These are phyloP conservation scores for Globisporangium cederbergense DNA, from an alignment of 352 stramenopile species.

Conservation along the genomic window DNA sequence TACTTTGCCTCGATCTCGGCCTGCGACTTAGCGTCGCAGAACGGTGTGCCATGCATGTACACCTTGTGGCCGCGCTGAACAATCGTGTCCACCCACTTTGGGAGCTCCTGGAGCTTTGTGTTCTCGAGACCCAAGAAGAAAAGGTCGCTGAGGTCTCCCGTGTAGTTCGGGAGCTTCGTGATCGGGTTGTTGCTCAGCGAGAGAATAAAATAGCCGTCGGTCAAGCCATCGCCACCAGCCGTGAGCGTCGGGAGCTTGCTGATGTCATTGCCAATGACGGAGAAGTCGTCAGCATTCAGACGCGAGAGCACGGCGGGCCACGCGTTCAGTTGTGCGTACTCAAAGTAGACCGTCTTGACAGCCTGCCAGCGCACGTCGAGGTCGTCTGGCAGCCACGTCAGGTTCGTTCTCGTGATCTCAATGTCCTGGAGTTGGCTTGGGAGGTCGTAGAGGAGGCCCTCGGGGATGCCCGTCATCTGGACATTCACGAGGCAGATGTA, in stretches of 20 bases:
- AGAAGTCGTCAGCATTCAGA: slow-evolving; percentile 17
- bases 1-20: slow-evolving; percentile 2
- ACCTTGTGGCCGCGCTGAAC: neutral
- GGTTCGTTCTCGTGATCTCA: slow-evolving; percentile 21
- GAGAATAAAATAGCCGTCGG: slow-evolving; percentile 6
- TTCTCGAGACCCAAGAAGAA: slow-evolving; percentile 17
- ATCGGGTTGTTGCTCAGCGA: slow-evolving; percentile 21
- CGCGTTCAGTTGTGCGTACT: slow-evolving; percentile 15
- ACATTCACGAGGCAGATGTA: slow-evolving; percentile 23
- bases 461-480: slow-evolving; percentile 16
- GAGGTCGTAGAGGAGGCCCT: slow-evolving; percentile 16
- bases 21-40: slow-evolving; percentile 9
- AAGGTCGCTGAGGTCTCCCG: neutral
- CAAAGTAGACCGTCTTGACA: slow-evolving; percentile 23
- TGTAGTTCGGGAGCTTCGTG: neutral
- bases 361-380: slow-evolving; percentile 17
- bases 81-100: slow-evolving; percentile 5
- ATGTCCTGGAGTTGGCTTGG: slow-evolving; percentile 20
- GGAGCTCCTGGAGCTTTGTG: slow-evolving; percentile 9
- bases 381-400: slow-evolving; percentile 18
- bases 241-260: neutral
- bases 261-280: slow-evolving; percentile 23
- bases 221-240: neutral
- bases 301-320: slow-evolving; percentile 10
- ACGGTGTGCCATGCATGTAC: slow-evolving; percentile 15